phyloP scores from a whole-genome alignment of 495 filamentous ascomycete genomes.

The Pyronema omphalodes region DNA sequence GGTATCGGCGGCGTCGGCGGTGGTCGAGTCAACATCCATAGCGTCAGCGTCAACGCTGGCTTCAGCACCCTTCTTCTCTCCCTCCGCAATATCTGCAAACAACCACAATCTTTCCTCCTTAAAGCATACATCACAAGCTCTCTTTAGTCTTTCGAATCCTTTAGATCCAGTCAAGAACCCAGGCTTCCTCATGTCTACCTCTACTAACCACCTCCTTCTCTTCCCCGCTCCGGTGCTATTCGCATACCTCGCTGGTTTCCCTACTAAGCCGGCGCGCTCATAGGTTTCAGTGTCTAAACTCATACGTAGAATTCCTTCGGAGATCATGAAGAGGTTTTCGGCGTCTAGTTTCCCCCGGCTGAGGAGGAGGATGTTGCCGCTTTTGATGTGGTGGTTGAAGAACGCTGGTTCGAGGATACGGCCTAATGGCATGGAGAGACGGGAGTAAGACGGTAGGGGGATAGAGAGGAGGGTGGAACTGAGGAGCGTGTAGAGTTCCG shows the following conservation, averaged over 20 bases:
- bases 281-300: constrained; percentile 69
- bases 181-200: constrained; percentile 48
- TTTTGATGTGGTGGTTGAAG: constrained; percentile 70
- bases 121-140: constrained; percentile 1
- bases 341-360: constrained; percentile 67
- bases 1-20: neutral
- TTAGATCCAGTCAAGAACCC: constrained; percentile 2
- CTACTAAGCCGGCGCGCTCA: constrained; percentile 67
- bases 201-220: constrained; percentile 41
- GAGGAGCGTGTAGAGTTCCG: constrained; percentile 42
- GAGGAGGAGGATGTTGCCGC: constrained; percentile 79
- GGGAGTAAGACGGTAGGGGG: constrained; percentile 38
- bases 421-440: constrained; percentile 55
- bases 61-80: constrained; percentile 11
- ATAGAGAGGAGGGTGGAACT: constrained; percentile 33
- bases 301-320: constrained; percentile 56
- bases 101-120: constrained; percentile 24
- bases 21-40: neutral
- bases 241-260: constrained; percentile 36
- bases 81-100: constrained; percentile 21
- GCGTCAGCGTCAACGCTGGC: neutral
- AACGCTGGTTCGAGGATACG: constrained; percentile 60
- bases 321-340: constrained; percentile 60
- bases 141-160: neutral
- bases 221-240: constrained; percentile 29